Conservation (phyloP, 2,329 filamentous ascomycete genomes). For the Sclerotinia minor region DNA sequence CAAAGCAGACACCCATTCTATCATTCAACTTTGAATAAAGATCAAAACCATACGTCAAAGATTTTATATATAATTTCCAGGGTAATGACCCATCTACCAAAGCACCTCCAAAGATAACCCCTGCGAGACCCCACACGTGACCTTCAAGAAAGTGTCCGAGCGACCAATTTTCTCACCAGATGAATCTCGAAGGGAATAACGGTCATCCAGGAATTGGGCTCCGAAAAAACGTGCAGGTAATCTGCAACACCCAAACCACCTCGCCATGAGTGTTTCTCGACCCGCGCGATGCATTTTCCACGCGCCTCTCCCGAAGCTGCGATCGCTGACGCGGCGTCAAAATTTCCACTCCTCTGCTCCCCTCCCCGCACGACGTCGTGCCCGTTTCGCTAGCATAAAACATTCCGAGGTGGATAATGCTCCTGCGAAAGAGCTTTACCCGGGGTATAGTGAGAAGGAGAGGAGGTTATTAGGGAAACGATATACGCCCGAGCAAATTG, state of each 20-base stretch:
- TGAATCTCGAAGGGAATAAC: slow-evolving; percentile 15
- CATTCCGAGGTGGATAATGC: slow-evolving; percentile 39
- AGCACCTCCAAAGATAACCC: background rate
- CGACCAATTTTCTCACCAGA: slow-evolving; percentile 21
- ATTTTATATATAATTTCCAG: background rate
- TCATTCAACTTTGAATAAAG: background rate
- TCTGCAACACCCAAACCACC: slow-evolving; percentile 24
- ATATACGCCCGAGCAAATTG: slow-evolving; percentile 80
- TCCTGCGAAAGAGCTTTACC: slow-evolving; percentile 50
- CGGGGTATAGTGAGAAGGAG: slow-evolving; percentile 67
- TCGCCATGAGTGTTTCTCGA: slow-evolving; percentile 50
- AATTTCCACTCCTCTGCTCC: slow-evolving; percentile 50
- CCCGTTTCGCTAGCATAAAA: slow-evolving; percentile 45
- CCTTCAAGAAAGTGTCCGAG: slow-evolving; percentile 6
- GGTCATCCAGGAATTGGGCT: slow-evolving; percentile 30
- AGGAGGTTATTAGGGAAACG: slow-evolving; percentile 59
- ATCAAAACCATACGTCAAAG: background rate
- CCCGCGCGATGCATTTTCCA: slow-evolving; percentile 53
- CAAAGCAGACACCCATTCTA: too few relatives aligned
- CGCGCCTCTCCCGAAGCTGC: slow-evolving; percentile 44
- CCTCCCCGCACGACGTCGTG: slow-evolving; percentile 43
- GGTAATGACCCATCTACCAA: background rate
- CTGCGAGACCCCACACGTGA: background rate
- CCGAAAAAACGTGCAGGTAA: slow-evolving; percentile 33
- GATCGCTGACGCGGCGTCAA: slow-evolving; percentile 48